Evolutionary conservation across 495 filamentous ascomycete species (phyloP).

Genomic region (Hypoxylon fuscum): DNA sequence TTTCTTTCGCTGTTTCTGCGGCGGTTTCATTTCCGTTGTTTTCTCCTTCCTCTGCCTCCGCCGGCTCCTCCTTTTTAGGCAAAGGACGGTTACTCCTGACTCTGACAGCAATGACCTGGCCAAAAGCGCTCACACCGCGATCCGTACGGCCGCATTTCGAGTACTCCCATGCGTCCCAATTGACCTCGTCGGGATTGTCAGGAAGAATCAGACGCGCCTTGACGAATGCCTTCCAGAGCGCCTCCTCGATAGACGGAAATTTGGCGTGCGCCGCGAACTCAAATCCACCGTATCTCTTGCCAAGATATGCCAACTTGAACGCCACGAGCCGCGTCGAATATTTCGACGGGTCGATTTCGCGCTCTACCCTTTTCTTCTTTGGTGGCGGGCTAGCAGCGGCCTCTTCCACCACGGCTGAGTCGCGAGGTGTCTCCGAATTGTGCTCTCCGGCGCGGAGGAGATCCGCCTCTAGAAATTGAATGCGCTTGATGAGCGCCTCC

Average conservation of each 20-base stretch:
- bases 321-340: constrained; percentile 87
- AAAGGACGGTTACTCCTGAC: constrained; percentile 80
- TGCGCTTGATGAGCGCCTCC: constrained; percentile 69
- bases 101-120: constrained; percentile 86
- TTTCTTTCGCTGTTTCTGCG: constrained; percentile 23
- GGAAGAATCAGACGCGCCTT: constrained; percentile 84
- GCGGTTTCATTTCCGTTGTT: constrained; percentile 7
- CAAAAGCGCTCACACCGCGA: constrained; percentile 93
- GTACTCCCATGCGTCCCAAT: constrained; percentile 85
- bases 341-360: constrained; percentile 76
- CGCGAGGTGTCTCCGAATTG: constrained; percentile 24
- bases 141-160: constrained; percentile 95
- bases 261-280: constrained; percentile 76
- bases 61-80: constrained; percentile 27
- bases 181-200: constrained; percentile 60
- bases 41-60: constrained; percentile 26
- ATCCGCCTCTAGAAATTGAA: constrained; percentile 70
- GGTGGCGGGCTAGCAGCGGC: constrained; percentile 18
- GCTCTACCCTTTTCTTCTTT: constrained; percentile 51
- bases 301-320: constrained; percentile 93
- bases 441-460: constrained; percentile 53
- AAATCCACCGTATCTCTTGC: constrained; percentile 88
- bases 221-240: constrained; percentile 86
- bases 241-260: constrained; percentile 86
- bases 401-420: constrained; percentile 11